These are phyloP conservation scores for Termitomyces sp. DNA, from an alignment of 768 basidiomycete genomes.

Conservation along the genomic window DNA sequence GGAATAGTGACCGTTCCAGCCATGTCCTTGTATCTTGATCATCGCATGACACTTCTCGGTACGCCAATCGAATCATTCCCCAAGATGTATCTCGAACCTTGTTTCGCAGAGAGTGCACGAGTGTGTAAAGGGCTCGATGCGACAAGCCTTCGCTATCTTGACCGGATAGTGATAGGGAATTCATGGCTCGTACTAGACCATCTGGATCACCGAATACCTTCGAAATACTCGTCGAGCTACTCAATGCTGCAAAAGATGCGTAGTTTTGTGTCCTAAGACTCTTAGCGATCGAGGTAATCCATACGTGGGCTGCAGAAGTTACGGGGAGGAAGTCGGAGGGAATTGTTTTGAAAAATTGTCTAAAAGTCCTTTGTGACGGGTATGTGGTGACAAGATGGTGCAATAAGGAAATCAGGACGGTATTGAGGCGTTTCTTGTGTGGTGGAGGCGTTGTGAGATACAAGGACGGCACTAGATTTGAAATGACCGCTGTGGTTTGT, in stretches of 20 bases:
- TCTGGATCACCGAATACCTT: constrained; percentile 14
- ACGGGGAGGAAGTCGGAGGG: constrained; percentile 33
- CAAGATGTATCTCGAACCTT: constrained; percentile 53
- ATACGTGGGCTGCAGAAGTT: constrained; percentile 29
- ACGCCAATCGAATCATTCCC: constrained; percentile 53
- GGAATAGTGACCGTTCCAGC: constrained; percentile 42
- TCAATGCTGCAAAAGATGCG: constrained; percentile 41
- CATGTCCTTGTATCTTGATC: constrained; percentile 36
- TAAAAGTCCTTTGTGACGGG: constrained; percentile 60
- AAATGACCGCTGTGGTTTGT: constrained; percentile 58
- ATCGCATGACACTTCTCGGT: constrained; percentile 52
- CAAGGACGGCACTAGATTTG: constrained; percentile 48
- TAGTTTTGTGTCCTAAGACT: constrained; percentile 53
- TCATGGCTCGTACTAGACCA: constrained; percentile 3
- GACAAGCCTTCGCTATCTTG: constrained; percentile 15
- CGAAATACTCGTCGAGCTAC: constrained; percentile 20
- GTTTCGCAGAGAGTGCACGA: constrained; percentile 41
- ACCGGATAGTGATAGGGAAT: constrained; percentile 12
- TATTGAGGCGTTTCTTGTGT: constrained; percentile 19
- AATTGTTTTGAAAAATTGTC: constrained; percentile 36
- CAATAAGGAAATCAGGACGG: constrained; percentile 45
- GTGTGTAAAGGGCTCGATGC: constrained; percentile 33
- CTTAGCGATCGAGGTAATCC: constrained; percentile 48
- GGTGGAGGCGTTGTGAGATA: constrained; percentile 26
- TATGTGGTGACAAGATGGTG: constrained; percentile 52